Percentiles rank a stretch among this genome's conserved stretches.
phyloP scores from a whole-genome alignment of 495 filamentous ascomycete species.

The Tuber aestivum region DNA sequence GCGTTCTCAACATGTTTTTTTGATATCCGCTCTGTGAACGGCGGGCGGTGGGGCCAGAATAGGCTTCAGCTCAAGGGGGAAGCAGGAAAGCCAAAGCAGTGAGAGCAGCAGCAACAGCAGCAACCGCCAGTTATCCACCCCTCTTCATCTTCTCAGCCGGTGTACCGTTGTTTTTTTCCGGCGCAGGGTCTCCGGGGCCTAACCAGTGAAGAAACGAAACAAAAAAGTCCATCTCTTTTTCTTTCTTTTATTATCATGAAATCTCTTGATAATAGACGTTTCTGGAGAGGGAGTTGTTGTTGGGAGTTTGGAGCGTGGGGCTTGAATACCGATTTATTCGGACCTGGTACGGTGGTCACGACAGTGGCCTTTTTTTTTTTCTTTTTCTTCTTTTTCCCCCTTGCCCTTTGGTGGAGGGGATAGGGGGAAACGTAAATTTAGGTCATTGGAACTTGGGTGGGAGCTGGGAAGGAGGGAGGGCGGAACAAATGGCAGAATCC shows the following conservation, averaged over 20 bases:
- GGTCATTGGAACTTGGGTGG: not conserved
- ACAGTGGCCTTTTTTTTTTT: not conserved
- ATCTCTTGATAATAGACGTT: not conserved
- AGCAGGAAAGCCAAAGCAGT: not conserved
- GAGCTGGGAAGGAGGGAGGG: not conserved
- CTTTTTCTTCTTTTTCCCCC: not conserved
- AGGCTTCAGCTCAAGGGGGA: not conserved
- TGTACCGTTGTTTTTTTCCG: slow-evolving; percentile 29
- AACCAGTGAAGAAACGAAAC: slow-evolving; percentile 17
- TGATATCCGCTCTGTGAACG: not conserved
- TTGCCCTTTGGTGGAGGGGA: not conserved
- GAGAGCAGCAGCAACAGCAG: not conserved
- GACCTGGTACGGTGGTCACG: not conserved
- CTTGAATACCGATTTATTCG: not conserved
- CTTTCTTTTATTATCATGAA: slow-evolving; percentile 2
- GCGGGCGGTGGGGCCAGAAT: not conserved
- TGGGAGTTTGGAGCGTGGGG: not conserved
- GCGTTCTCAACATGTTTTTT: slow-evolving; percentile 25
- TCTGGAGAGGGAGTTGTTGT: not conserved
- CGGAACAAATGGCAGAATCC: not conserved
- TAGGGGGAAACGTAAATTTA: slow-evolving; percentile 1
- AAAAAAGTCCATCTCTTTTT: slow-evolving; percentile 15
- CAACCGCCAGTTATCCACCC: slow-evolving; percentile 23
- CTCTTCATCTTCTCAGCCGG: slow-evolving; percentile 24
- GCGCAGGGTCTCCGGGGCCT: slow-evolving; percentile 20